A percentile compares a stretch with the other conserved stretches of the same genome.
These are phyloP conservation scores for Ziziphus jujuba DNA, from an alignment of 306 rosid genomes.

Conservation along the genomic window DNA sequence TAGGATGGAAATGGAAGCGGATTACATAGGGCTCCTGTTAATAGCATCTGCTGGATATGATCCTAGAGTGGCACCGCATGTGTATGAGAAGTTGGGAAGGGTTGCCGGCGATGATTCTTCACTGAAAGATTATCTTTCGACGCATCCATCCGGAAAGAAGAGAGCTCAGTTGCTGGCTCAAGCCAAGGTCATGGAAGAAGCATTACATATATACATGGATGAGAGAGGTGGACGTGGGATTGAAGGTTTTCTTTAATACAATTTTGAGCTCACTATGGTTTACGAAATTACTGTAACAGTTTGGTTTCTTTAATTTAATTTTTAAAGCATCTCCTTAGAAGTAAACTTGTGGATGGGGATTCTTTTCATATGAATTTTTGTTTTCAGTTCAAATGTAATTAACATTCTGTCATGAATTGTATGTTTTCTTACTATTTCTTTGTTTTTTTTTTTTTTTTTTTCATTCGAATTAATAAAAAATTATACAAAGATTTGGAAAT, in stretches of 20 bases:
- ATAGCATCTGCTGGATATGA: slow-evolving; percentile 80
- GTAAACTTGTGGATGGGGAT: not conserved
- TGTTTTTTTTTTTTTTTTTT: too few species aligned
- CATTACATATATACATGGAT: slow-evolving; percentile 47
- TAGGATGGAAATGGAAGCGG: slow-evolving; percentile 93
- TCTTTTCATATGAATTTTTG: not conserved
- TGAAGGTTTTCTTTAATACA: slow-evolving; percentile 62
- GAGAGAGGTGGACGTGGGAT: slow-evolving; percentile 46
- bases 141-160: slow-evolving; percentile 67
- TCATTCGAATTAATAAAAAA: too few species aligned
- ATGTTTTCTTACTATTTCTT: too few species aligned
- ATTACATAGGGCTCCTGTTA: slow-evolving; percentile 72
- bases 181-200: slow-evolving; percentile 78
- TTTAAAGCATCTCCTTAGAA: not conserved
- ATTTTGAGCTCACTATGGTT: not conserved
- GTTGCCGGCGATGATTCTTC: slow-evolving; percentile 37
- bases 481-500: too few species aligned
- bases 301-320: too few species aligned
- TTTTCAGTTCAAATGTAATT: too few species aligned
- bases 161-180: slow-evolving; percentile 64
- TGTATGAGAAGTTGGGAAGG: slow-evolving; percentile 63
- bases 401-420: too few species aligned
- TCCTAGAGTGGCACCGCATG: slow-evolving; percentile 65
- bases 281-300: not conserved
- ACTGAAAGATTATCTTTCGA: slow-evolving; percentile 50